Conservation (phyloP, 2,329 filamentous ascomycete genomes). For the Calonectria pteridis region DNA sequence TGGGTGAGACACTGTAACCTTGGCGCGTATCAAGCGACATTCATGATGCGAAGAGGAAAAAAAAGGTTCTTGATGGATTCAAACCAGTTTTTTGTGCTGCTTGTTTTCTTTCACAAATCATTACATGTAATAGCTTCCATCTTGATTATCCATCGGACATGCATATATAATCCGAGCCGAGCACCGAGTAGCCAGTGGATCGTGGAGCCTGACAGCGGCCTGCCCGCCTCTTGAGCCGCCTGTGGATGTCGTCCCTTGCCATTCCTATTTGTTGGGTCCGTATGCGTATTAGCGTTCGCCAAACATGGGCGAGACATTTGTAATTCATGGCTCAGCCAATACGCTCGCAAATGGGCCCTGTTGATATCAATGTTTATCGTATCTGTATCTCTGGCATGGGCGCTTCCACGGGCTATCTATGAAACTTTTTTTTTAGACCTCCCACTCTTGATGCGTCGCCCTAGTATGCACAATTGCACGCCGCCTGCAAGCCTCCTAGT, state of each 20-base stretch:
- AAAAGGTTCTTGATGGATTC: not conserved
- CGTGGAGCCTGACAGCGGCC: slow-evolving; percentile 10
- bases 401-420: not conserved
- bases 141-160: not conserved
- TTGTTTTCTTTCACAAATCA: not conserved
- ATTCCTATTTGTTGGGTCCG: slow-evolving; percentile 20
- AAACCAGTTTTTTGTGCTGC: not conserved
- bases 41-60: slow-evolving; percentile 1
- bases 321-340: slow-evolving; percentile 19
- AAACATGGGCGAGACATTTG: slow-evolving; percentile 20
- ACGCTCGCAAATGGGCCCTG: not conserved
- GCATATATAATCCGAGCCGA: slow-evolving; percentile 21
- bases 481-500: slow-evolving; percentile 18
- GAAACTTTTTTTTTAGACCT: not conserved
- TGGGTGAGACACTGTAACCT: slow-evolving; percentile 7
- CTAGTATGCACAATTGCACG: slow-evolving; percentile 10
- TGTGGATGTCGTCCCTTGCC: slow-evolving; percentile 23
- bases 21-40: slow-evolving; percentile 5
- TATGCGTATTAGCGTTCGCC: slow-evolving; percentile 14
- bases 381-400: not conserved
- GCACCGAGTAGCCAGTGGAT: slow-evolving; percentile 9
- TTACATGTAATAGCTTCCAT: not conserved
- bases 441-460: slow-evolving; percentile 15
- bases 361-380: slow-evolving; percentile 5
- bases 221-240: slow-evolving; percentile 37